Percentiles rank a stretch among this genome's conserved stretches.
Conservation (phyloP, 306 rosid species). For the Begonia loranthoides region DNA sequence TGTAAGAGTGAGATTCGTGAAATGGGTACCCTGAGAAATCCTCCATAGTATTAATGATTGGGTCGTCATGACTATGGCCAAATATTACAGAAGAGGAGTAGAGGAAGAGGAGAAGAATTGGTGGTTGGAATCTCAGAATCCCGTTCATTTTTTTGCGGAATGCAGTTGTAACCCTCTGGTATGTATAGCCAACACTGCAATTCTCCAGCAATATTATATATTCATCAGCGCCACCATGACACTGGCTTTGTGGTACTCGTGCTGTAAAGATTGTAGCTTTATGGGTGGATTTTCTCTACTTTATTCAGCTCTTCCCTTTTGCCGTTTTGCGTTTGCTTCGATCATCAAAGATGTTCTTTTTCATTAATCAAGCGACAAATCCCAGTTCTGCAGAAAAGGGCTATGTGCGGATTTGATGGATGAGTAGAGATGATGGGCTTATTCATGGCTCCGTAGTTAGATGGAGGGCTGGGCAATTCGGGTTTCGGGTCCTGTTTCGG, state of each 20-base stretch:
- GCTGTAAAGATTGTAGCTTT: neutral
- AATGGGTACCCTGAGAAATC: conserved; percentile 74
- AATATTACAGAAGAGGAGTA: conserved; percentile 19
- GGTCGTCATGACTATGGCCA: conserved; percentile 40
- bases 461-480: no score
- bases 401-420: no score
- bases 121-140: conserved; percentile 7
- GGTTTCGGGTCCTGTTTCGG: no score
- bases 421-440: no score
- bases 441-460: no score
- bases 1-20: conserved; percentile 32
- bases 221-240: neutral
- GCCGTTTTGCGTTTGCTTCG: no score
- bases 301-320: no score
- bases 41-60: conserved; percentile 67
- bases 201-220: neutral
- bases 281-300: no score
- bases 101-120: conserved; percentile 16
- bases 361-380: no score
- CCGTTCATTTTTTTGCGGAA: conserved; percentile 14
- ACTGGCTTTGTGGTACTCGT: neutral
- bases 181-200: neutral
- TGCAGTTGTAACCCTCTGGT: neutral
- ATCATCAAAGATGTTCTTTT: no score
- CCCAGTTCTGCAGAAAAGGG: no score